Conservation (phyloP, 305 asterid genomes). For the Fraxinus angustifolia region DNA sequence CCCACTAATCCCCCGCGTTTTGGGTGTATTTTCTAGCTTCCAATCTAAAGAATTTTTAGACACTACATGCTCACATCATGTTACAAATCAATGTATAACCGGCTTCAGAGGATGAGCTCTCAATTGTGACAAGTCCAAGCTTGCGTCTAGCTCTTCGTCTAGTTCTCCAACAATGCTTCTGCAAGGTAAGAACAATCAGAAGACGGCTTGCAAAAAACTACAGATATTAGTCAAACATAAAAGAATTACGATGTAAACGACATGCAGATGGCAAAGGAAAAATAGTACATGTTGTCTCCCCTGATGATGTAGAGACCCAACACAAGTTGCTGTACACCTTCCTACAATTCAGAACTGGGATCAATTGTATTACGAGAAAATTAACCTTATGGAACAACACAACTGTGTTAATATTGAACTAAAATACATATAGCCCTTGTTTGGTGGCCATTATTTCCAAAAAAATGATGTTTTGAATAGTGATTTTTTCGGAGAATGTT, state of each 20-base stretch:
- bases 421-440: background rate
- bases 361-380: background rate
- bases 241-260: background rate
- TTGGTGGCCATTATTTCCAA: too few species aligned
- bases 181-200: slow-evolving; percentile 16
- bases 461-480: too few species aligned
- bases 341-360: slow-evolving; percentile 44
- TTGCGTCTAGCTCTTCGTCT: slow-evolving; percentile 89
- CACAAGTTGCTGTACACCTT: slow-evolving; percentile 98
- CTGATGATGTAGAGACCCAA: slow-evolving; percentile 96
- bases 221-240: background rate
- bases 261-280: background rate
- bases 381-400: slow-evolving; percentile 9
- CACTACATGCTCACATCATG: slow-evolving; percentile 10
- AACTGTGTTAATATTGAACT: background rate
- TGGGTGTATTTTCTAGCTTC: slow-evolving; percentile 10
- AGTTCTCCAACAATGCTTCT: slow-evolving; percentile 93
- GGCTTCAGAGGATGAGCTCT: slow-evolving; percentile 97
- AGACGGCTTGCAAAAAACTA: background rate
- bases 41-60: slow-evolving; percentile 22
- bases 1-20: background rate
- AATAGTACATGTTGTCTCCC: slow-evolving; percentile 83
- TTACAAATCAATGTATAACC: slow-evolving; percentile 58
- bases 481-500: too few species aligned
- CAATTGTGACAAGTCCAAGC: slow-evolving; percentile 78